Base-by-base conservation (phyloP, 306 rosid genomes). In the Lablab purpureus region DNA sequence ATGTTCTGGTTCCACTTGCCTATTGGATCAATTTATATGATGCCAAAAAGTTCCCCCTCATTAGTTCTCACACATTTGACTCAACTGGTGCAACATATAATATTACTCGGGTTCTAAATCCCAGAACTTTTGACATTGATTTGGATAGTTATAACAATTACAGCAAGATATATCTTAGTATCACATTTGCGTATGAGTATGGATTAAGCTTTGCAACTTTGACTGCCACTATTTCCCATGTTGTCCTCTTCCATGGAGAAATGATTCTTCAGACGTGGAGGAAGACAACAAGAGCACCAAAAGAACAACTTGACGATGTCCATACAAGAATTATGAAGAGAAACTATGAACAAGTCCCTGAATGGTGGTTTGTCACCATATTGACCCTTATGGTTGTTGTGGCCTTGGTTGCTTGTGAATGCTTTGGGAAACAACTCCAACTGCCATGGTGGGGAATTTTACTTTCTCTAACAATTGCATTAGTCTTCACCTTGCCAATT, bases 371-470 rank as follows among this genome's bases (percentile, higher is more conserved):
- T 67, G 15, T 64, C 15, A 19, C 22, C 62, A 85, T 94, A 70
- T 82, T 94, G 60, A 8, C 52, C 2, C 0, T 67, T 25, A 87
- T 85, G 88, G 22, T 81, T 67, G 76, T 59, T 19, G 82, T 90
- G 50, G 71, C 88, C 52, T 37, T 91, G 32, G 7, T 21, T 15
- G 71, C 84, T 40, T 90, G 97, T 64, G 90, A 87, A 85, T 93
- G 97, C 36, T 93, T 91, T 58, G 92, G 66, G 32, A 65, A 82
- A 75, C 97, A 95, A 59, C 97, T 95, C 71, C 98, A 94, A 58
- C 87, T 94, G 30, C 98, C 98, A 56, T 94, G 91, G 89, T 92
- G 98, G 97, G 98, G 98, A 70, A 46, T 94, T 27, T 14, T 94
- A 8, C 34, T 94, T 14, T 87, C 97, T 8, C 73, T 87, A 46